phyloP scores from a whole-genome alignment of 1,139 yeast genomes.

The Taphrina sp. region DNA sequence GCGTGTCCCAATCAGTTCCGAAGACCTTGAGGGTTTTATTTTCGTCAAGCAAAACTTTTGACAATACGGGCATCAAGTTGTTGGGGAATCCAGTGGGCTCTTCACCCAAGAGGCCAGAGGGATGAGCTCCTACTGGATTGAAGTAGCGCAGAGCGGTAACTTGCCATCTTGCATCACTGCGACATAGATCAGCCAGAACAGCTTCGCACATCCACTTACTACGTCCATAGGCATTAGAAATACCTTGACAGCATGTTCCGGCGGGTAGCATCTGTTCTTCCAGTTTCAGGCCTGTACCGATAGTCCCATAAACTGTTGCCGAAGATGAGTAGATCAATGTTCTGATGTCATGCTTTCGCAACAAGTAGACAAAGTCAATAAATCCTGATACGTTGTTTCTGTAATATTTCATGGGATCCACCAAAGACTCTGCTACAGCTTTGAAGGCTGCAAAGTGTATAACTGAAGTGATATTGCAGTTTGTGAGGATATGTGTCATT shows the following conservation, averaged over 20 bases:
- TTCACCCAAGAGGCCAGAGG: constrained; percentile 74
- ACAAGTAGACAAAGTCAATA: too few species aligned
- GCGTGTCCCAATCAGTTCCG: constrained; percentile 60
- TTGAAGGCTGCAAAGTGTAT: too few species aligned
- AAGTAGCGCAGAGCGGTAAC: constrained; percentile 71
- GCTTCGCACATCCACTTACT: constrained; percentile 68
- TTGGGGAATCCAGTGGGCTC: constrained; percentile 77
- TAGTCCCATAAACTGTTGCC: too few species aligned
- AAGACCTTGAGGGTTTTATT: constrained; percentile 63
- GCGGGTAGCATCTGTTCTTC: constrained; percentile 50
- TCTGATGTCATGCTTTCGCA: too few species aligned
- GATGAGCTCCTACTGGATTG: constrained; percentile 84
- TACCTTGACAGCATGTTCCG: constrained; percentile 71
- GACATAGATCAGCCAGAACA: constrained; percentile 57
- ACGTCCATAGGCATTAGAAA: constrained; percentile 73
- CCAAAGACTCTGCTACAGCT: too few species aligned
- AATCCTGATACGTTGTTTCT: too few species aligned
- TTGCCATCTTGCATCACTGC: constrained; percentile 54
- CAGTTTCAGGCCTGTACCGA: too few species aligned
- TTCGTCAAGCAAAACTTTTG: constrained; percentile 74
- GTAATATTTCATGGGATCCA: too few species aligned
- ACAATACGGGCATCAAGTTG: constrained; percentile 68
- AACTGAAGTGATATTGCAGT: too few species aligned
- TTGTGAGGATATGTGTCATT: too few species aligned
- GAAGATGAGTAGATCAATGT: too few species aligned